Conservation (phyloP, 306 rosid genomes). For the Crataegus laevigata region DNA sequence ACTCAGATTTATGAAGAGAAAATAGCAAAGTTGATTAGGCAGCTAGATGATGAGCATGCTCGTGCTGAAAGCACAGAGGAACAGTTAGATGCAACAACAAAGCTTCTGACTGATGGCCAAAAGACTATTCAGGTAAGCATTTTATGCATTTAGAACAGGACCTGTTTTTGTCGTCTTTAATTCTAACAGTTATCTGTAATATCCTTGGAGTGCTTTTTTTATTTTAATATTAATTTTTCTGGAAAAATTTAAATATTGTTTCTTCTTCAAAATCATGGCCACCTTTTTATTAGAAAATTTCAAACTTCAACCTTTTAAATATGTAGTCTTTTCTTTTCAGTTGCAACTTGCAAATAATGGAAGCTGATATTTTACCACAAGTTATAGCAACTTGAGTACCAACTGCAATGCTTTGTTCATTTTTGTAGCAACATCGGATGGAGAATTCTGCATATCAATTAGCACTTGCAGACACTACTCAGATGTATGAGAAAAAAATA, state of each 20-base stretch:
- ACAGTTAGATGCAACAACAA: slow-evolving; percentile 22
- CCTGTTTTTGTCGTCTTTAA: neutral
- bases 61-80: slow-evolving; percentile 23
- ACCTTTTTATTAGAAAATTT: neutral
- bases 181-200: neutral
- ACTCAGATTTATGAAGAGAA: slow-evolving; percentile 63
- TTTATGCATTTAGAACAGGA: neutral
- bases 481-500: slow-evolving; percentile 43
- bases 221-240: neutral
- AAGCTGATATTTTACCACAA: neutral
- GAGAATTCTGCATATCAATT: slow-evolving; percentile 33
- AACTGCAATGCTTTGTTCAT: slow-evolving; percentile 1
- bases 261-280: neutral
- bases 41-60: slow-evolving; percentile 36
- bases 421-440: slow-evolving; percentile 30
- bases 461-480: slow-evolving; percentile 37
- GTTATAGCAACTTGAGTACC: neutral
- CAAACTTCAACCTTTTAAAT: neutral
- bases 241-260: neutral
- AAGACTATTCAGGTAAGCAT: slow-evolving; percentile 36
- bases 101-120: slow-evolving; percentile 36
- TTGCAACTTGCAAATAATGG: neutral
- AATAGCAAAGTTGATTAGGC: slow-evolving; percentile 39
- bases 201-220: neutral
- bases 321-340: neutral